Conservation (phyloP, 1,284 basidiomycete genomes). For the Grifola frondosa region DNA sequence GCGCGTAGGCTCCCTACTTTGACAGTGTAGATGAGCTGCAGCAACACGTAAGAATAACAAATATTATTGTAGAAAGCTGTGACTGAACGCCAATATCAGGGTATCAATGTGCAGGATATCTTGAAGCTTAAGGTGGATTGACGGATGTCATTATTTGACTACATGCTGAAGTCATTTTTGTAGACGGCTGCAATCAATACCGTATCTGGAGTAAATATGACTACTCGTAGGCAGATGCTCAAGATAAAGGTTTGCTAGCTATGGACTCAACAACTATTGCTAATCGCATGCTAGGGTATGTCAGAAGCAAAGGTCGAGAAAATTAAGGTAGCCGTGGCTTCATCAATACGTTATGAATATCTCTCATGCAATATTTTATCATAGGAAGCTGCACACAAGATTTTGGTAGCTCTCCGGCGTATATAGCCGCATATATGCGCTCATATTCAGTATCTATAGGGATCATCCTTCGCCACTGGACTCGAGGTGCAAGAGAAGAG, state of each 20-base stretch:
- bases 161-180: conserved; percentile 1
- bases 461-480: conserved; percentile 85
- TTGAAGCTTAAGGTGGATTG: conserved; percentile 78
- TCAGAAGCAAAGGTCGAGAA: conserved; percentile 95
- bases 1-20: conserved; percentile 54
- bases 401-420: conserved; percentile 53
- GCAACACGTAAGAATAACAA: conserved; percentile 60
- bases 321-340: conserved; percentile 76
- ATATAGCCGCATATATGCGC: conserved; percentile 9
- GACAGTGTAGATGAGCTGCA: conserved; percentile 88
- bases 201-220: conserved; percentile 81
- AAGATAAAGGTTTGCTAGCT: conserved; percentile 77
- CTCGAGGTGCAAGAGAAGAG: conserved; percentile 86
- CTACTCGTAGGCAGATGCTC: conserved; percentile 80
- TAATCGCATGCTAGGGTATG: conserved; percentile 57
- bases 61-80: neutral
- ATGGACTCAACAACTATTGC: neutral
- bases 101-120: conserved; percentile 93
- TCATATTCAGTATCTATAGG: conserved; percentile 48
- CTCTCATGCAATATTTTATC: conserved; percentile 4
- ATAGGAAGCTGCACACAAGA: conserved; percentile 87
- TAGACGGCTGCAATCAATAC: conserved; percentile 76
- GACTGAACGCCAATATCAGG: conserved; percentile 45
- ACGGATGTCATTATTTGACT: too few relatives aligned
- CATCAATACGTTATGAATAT: neutral